Conservation (phyloP, 2,329 filamentous ascomycete species). For the Cladosporium halotolerans region DNA sequence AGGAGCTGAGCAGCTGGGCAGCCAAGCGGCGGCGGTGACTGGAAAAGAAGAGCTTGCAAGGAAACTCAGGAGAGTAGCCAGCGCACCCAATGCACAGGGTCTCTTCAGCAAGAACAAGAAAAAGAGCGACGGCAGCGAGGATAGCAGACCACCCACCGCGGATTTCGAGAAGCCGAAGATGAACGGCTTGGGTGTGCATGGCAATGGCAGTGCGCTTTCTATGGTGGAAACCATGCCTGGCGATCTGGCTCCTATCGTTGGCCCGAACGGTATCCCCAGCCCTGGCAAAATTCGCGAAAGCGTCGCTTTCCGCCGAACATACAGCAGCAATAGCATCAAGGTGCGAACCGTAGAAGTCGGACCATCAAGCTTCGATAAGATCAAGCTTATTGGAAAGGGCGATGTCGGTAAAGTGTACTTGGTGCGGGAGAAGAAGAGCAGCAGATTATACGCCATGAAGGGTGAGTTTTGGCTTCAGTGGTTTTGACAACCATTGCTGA, state of each 20-base stretch:
- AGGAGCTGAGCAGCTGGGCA: slow-evolving; percentile 48
- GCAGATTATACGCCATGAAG: slow-evolving; percentile 95
- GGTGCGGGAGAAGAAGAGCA: slow-evolving; percentile 96
- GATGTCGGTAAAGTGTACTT: slow-evolving; percentile 98
- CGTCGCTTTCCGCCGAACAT: slow-evolving; percentile 82
- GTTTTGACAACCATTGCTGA: slow-evolving; percentile 23
- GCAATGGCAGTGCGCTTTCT: slow-evolving; percentile 40
- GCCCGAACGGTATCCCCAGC: slow-evolving; percentile 55
- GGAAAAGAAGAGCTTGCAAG: slow-evolving; percentile 91
- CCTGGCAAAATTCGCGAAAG: slow-evolving; percentile 59
- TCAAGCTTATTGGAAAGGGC: slow-evolving; percentile 97
- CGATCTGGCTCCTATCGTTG: slow-evolving; percentile 32
- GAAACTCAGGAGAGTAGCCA: slow-evolving; percentile 88
- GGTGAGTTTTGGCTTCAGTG: slow-evolving; percentile 50
- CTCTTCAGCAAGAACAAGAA: slow-evolving; percentile 58
- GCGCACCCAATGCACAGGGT: slow-evolving; percentile 93
- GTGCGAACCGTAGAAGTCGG: slow-evolving; percentile 94
- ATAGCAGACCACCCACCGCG: slow-evolving; percentile 69
- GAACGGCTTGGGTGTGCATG: slow-evolving; percentile 42
- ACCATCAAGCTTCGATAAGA: slow-evolving; percentile 96
- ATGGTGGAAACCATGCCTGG: slow-evolving; percentile 44
- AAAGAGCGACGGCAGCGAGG: slow-evolving; percentile 35
- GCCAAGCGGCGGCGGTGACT: slow-evolving; percentile 63
- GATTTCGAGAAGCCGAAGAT: slow-evolving; percentile 71
- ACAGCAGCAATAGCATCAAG: slow-evolving; percentile 99